Conservation (phyloP, 805 yeast genomes). For the Cyberlindnera nakhonratchasimensis region DNA sequence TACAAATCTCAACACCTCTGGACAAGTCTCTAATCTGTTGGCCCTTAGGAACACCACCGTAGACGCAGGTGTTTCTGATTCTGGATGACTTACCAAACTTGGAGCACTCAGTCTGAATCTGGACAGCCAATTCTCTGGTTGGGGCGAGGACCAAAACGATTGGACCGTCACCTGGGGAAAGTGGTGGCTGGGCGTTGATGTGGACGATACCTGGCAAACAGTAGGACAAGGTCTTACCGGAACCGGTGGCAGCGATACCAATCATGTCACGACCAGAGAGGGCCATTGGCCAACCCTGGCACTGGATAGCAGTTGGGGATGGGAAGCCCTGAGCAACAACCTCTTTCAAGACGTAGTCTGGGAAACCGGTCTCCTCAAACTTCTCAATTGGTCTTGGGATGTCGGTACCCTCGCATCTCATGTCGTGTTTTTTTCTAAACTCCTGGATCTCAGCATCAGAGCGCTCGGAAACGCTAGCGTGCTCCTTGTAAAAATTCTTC, state of each 20-base stretch:
- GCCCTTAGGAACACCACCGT: slow-evolving; percentile 99
- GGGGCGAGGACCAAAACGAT: slow-evolving; percentile 94
- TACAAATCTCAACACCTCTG: slow-evolving; percentile 92
- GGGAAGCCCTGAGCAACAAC: slow-evolving; percentile 91
- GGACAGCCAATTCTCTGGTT: slow-evolving; percentile 98
- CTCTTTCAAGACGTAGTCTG: slow-evolving; percentile 85
- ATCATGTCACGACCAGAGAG: slow-evolving; percentile 97
- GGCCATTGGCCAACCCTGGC: slow-evolving; percentile 99
- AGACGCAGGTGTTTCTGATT: slow-evolving; percentile 94
- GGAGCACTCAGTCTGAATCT: slow-evolving; percentile 93
- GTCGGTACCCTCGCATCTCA: slow-evolving; percentile 78
- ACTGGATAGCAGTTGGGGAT: slow-evolving; percentile 92
- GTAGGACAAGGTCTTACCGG: slow-evolving; percentile 97
- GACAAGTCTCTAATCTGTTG: slow-evolving; percentile 95
- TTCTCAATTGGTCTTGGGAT: slow-evolving; percentile 92
- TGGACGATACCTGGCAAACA: slow-evolving; percentile 97
- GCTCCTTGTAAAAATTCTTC: slow-evolving; percentile 91
- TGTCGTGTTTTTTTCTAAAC: slow-evolving; percentile 81
- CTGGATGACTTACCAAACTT: slow-evolving; percentile 90
- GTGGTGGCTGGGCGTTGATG: slow-evolving; percentile 95
- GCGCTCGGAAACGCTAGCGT: slow-evolving; percentile 72
- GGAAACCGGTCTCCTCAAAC: slow-evolving; percentile 98
- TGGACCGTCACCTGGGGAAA: slow-evolving; percentile 95
- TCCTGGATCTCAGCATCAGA: slow-evolving; percentile 64
- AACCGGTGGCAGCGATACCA: slow-evolving; percentile 98